Conservation (phyloP, 805 yeast genomes). For the Hagleromyces aurorensis region DNA sequence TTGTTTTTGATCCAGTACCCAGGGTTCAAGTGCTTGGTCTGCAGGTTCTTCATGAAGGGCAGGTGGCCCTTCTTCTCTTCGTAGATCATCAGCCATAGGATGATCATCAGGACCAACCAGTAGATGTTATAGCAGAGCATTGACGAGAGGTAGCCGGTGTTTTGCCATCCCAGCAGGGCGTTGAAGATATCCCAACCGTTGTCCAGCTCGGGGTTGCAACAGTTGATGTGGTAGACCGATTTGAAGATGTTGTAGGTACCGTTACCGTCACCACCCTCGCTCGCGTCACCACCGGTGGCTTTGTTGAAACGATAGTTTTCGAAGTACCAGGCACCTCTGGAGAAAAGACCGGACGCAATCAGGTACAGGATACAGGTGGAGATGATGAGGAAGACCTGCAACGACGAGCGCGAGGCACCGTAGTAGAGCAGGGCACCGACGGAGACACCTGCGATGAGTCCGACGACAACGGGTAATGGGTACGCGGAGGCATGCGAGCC, state of each 20-base stretch:
- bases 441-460: conserved; percentile 67
- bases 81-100: conserved; percentile 55
- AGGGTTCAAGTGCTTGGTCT: conserved; percentile 55
- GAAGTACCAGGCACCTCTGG: conserved; percentile 89
- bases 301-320: conserved; percentile 58
- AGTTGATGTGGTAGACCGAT: conserved; percentile 93
- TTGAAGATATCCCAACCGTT: conserved; percentile 98
- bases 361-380: conserved; percentile 86
- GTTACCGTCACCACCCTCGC: conserved; percentile 89
- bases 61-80: conserved; percentile 82
- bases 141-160: conserved; percentile 90
- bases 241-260: conserved; percentile 81
- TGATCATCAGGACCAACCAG: conserved; percentile 64
- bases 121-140: conserved; percentile 81
- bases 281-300: conserved; percentile 87
- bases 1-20: conserved; percentile 62
- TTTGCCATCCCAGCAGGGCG: conserved; percentile 94
- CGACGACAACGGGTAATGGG: conserved; percentile 90
- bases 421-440: conserved; percentile 70
- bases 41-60: conserved; percentile 51
- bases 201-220: conserved; percentile 89
- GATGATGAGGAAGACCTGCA: conserved; percentile 77
- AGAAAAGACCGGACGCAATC: conserved; percentile 86
- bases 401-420: conserved; percentile 75
- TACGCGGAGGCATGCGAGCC: conserved; percentile 58